Base-by-base conservation (phyloP, 164 flowering plant genomes). In the Echeveria elegans region DNA sequence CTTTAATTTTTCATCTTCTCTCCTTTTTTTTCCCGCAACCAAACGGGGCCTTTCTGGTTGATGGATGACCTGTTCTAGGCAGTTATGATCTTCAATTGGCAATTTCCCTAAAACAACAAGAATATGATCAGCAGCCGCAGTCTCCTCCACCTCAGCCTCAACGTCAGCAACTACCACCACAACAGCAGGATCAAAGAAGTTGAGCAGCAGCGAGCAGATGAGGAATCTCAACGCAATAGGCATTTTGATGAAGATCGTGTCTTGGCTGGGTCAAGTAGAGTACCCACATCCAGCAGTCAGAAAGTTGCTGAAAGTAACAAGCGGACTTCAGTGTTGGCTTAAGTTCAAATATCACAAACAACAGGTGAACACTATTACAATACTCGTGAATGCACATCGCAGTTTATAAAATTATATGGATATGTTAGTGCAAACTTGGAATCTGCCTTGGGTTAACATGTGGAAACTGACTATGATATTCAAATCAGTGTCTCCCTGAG, bases 11-110 rank as follows among this genome's bases (percentile, higher is more conserved):
- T n/a, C n/a, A n/a, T n/a, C n/a, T n/a, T n/a, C n/a, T n/a, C n/a
- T n/a, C n/a, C n/a, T n/a, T n/a, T n/a, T n/a, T n/a, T n/a, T n/a
- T n/a, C n/a, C n/a, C n/a, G n/a, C n/a, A n/a, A n/a, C n/a, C n/a
- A n/a, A n/a, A 19, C 16, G 9, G 29, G 2, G 6, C 4, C 11
- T 12, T 43, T 56, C 0, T 56, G 19, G 2, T 56, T 56, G 61
- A 56, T 56, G 61, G 61, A 56, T 32, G 47, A 18, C 15, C 10
- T 63, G 29, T 43, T 65, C 56, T 37, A 70, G 66, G 64, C 87
- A 91, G 98, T 71, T 82, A 92, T 68, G 96, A 89, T 81, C 70
- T 86, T 72, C 94, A 89, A 80, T 78, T 92, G 59, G 99, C 97
- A 68, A 86, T 87, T 63, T 88, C 89, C 62, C 82, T 92, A 68